Conservation (phyloP, 2,329 filamentous ascomycete species). For the Aspergillus piperis region DNA sequence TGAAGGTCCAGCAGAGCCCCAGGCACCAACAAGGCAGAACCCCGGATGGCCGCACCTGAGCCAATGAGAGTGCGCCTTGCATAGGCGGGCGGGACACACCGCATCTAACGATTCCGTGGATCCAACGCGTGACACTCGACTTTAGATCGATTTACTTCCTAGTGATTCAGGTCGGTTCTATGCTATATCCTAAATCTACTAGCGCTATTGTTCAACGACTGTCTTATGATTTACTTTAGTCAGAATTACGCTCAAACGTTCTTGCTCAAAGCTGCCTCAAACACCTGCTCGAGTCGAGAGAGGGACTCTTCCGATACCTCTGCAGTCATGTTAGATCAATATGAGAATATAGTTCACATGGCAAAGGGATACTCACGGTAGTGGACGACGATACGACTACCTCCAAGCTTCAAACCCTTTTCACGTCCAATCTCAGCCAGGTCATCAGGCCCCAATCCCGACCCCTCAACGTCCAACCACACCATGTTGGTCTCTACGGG, state of each 20-base stretch:
- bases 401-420: slow-evolving; percentile 59
- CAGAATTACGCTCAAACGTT: slow-evolving; percentile 33
- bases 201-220: slow-evolving; percentile 24
- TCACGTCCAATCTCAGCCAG: slow-evolving; percentile 58
- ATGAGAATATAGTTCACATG: background rate
- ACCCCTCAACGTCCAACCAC: slow-evolving; percentile 72
- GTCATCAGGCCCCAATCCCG: slow-evolving; percentile 55
- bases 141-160: too few relatives aligned
- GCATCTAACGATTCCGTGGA: slow-evolving; percentile 1
- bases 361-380: slow-evolving; percentile 52
- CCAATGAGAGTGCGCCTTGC: slow-evolving; percentile 17
- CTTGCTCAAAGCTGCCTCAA: slow-evolving; percentile 45
- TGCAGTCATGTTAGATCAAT: slow-evolving; percentile 30
- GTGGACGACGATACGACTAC: slow-evolving; percentile 66
- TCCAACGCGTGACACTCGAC: background rate
- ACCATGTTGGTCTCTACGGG: slow-evolving; percentile 91
- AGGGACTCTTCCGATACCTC: slow-evolving; percentile 69
- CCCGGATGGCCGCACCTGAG: slow-evolving; percentile 4
- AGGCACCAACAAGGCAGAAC: slow-evolving; percentile 36
- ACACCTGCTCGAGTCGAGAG: slow-evolving; percentile 57
- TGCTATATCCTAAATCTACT: background rate
- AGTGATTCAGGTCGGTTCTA: background rate
- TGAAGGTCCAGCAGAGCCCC: slow-evolving; percentile 21
- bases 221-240: slow-evolving; percentile 37
- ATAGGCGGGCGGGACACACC: slow-evolving; percentile 6